A percentile compares a stretch with the other conserved stretches of the same genome.
These are phyloP conservation scores for Vaccinium darrowii DNA, from an alignment of 148 eudicot genomes.

Conservation along the genomic window DNA sequence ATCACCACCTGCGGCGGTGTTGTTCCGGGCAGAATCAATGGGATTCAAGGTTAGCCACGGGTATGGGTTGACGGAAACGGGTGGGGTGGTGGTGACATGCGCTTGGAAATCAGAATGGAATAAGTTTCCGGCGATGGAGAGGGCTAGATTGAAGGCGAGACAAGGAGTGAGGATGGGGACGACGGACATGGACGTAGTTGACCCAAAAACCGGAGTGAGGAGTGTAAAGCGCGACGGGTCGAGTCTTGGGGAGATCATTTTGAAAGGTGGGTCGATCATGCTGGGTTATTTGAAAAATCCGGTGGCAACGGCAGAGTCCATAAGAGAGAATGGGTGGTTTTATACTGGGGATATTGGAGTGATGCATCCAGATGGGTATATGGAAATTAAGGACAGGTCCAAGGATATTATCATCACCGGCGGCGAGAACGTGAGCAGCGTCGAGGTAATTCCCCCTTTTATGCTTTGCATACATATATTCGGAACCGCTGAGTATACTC, in stretches of 20 bases:
- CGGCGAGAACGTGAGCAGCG: slow-evolving; percentile 60
- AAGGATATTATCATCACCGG: slow-evolving; percentile 64
- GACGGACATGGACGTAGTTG: slow-evolving; percentile 46
- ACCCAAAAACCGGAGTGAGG: slow-evolving; percentile 38
- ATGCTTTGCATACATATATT: too few relatives aligned
- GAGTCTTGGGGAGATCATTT: slow-evolving; percentile 49
- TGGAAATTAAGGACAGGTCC: slow-evolving; percentile 64
- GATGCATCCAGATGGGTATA: slow-evolving; percentile 62
- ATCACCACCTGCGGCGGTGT: slow-evolving; percentile 43
- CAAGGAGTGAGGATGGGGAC: slow-evolving; percentile 56
- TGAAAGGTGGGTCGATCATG: slow-evolving; percentile 56
- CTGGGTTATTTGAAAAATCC: slow-evolving; percentile 61
- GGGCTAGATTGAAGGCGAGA: slow-evolving; percentile 41
- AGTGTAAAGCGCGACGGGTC: slow-evolving; percentile 47
- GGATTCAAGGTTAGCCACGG: slow-evolving; percentile 47
- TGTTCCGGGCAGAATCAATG: slow-evolving; percentile 29
- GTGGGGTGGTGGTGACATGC: slow-evolving; percentile 36
- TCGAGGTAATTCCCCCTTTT: slow-evolving; percentile 25
- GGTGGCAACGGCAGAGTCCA: slow-evolving; percentile 33
- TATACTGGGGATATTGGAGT: slow-evolving; percentile 71
- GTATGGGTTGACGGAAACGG: slow-evolving; percentile 45
- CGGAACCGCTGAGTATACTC: too few relatives aligned
- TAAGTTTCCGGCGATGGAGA: slow-evolving; percentile 26
- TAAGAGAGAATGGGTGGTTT: slow-evolving; percentile 60
- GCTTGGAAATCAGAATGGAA: slow-evolving; percentile 45